A percentile compares a stretch with the other conserved stretches of the same genome.
These are phyloP conservation scores for Grigorovia transvaalensis DNA, from an alignment of 805 yeast genomes.

Conservation along the genomic window DNA sequence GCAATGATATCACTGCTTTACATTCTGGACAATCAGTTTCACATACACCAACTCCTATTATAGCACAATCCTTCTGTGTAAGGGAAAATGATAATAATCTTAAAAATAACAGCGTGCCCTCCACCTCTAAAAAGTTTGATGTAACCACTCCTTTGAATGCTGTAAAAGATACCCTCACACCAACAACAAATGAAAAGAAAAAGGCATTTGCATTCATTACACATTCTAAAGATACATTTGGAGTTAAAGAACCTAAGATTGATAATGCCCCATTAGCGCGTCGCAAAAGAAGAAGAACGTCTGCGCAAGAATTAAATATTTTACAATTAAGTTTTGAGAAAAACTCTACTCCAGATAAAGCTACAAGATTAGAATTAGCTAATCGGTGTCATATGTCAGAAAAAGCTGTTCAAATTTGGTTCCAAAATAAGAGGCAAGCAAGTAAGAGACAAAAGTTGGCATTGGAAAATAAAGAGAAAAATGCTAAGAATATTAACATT, in stretches of 20 bases:
- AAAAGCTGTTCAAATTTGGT: slow-evolving; percentile 97
- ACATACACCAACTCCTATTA: not conserved
- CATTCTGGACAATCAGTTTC: not conserved
- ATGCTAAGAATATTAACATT: not conserved
- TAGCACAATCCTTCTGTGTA: slow-evolving; percentile 8
- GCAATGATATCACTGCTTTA: not conserved
- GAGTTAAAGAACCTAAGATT: slow-evolving; percentile 69
- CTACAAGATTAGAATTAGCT: slow-evolving; percentile 70
- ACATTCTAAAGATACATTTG: slow-evolving; percentile 84
- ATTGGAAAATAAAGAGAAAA: not conserved
- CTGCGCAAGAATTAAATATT: slow-evolving; percentile 74
- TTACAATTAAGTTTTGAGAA: slow-evolving; percentile 67
- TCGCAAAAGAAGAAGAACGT: slow-evolving; percentile 89
- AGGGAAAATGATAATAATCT: slow-evolving; percentile 6
- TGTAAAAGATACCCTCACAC: slow-evolving; percentile 25
- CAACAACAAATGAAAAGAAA: slow-evolving; percentile 25
- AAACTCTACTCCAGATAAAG: slow-evolving; percentile 75
- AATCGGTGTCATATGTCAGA: slow-evolving; percentile 83
- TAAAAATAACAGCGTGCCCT: not conserved
- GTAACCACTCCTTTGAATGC: slow-evolving; percentile 26
- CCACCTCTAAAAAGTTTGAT: slow-evolving; percentile 12
- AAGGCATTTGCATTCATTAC: slow-evolving; percentile 74
- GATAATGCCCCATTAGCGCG: slow-evolving; percentile 91
- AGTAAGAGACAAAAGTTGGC: slow-evolving; percentile 40
- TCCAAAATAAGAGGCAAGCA: slow-evolving; percentile 89